Percentiles rank a stretch among this genome's conserved stretches.
Evolutionary conservation across 75 land plant genomes (phyloP).

Genomic region (Pinus albicaulis): DNA sequence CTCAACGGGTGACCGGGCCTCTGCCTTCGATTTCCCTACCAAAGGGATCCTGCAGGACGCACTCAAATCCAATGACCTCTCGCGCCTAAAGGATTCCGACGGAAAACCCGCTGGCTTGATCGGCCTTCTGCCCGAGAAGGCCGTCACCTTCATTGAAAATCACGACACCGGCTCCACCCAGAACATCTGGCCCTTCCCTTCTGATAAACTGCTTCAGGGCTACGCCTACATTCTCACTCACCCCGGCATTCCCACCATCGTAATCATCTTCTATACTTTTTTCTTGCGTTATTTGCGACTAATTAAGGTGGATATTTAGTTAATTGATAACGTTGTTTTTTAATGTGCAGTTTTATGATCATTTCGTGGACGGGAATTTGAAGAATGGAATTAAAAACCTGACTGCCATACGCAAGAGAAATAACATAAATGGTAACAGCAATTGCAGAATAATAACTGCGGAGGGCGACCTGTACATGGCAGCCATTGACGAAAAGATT

Average conservation of each 20-base stretch:
- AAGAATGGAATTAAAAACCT: conserved; percentile 20
- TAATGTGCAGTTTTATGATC: conserved; percentile 43
- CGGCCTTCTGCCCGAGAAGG: conserved; percentile 40
- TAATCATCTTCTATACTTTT: not conserved
- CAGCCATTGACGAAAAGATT: conserved; percentile 29
- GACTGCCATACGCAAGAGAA: conserved; percentile 22
- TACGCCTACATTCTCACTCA: conserved; percentile 72
- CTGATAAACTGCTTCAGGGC: conserved; percentile 55
- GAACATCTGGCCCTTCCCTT: conserved; percentile 32
- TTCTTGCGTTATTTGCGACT: too few relatives aligned
- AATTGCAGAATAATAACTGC: conserved; percentile 18
- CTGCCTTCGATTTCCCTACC: conserved; percentile 25
- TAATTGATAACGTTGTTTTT: not conserved
- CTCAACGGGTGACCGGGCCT: not conserved
- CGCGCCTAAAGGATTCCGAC: conserved; percentile 32
- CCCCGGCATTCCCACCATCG: conserved; percentile 36
- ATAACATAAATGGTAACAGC: conserved; percentile 36
- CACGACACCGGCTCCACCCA: conserved; percentile 47
- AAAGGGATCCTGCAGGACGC: conserved; percentile 27
- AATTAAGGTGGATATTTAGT: not conserved
- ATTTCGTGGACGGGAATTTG: conserved; percentile 32
- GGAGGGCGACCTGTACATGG: conserved; percentile 36
- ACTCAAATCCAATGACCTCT: conserved; percentile 17
- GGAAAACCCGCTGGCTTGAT: conserved; percentile 48
- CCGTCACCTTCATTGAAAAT: conserved; percentile 47